phyloP scores from a whole-genome alignment of 768 basidiomycete genomes.

The Arthromyces matolae region DNA sequence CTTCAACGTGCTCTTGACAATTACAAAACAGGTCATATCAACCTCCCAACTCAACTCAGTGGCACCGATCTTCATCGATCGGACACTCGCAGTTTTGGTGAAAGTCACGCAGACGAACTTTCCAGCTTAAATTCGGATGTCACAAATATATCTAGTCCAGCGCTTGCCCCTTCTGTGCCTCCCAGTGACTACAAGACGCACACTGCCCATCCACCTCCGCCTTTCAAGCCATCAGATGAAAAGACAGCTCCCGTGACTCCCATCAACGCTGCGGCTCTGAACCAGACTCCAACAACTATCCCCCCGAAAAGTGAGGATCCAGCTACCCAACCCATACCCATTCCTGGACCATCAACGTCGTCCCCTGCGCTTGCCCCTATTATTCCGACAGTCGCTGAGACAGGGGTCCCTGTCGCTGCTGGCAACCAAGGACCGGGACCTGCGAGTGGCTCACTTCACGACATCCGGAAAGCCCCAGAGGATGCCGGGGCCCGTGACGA shows the following conservation, averaged over 20 bases:
- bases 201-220: conserved; percentile 12
- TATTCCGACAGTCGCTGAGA: conserved; percentile 71
- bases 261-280: conserved; percentile 23
- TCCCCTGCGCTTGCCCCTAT: conserved; percentile 26
- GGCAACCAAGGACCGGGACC: conserved; percentile 61
- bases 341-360: conserved; percentile 27
- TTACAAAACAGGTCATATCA: conserved; percentile 65
- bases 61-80: conserved; percentile 61
- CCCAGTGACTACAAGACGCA: conserved; percentile 28
- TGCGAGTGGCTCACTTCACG: conserved; percentile 57
- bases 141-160: conserved; percentile 21
- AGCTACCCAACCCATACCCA: conserved; percentile 22
- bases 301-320: conserved; percentile 24
- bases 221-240: conserved; percentile 14
- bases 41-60: conserved; percentile 42
- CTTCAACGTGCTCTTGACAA: conserved; percentile 78
- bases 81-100: conserved; percentile 80
- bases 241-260: conserved; percentile 20
- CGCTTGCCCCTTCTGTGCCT: conserved; percentile 38
- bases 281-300: conserved; percentile 17
- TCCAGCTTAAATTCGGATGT: conserved; percentile 44
- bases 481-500: conserved; percentile 31
- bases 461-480: conserved; percentile 39
- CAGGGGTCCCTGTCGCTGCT: conserved; percentile 66
- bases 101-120: conserved; percentile 76